Percentiles rank a stretch among this genome's conserved stretches.
phyloP scores from a whole-genome alignment of 2,329 filamentous ascomycete species.

The Colletotrichum truncatum region DNA sequence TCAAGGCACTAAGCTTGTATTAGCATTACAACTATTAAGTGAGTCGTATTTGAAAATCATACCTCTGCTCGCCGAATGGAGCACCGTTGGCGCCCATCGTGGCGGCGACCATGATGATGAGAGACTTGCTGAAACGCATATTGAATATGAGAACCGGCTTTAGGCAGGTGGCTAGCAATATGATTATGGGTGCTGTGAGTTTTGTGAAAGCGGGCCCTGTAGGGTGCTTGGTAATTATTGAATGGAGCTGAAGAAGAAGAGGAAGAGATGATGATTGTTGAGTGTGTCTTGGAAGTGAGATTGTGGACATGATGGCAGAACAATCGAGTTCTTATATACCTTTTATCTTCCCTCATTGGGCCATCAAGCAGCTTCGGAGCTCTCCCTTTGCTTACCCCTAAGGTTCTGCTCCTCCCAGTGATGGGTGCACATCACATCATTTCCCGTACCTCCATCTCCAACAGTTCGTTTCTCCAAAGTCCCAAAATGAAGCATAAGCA shows the following conservation, averaged over 20 bases:
- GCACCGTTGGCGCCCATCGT: constrained; percentile 24
- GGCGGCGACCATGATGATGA: constrained; percentile 27
- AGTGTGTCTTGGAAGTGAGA: not conserved
- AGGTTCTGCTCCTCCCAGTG: not conserved
- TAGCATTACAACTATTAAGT: not conserved
- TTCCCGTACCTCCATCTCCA: constrained; percentile 1
- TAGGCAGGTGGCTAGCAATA: not conserved
- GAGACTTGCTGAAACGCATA: constrained; percentile 27
- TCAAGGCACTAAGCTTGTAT: not conserved
- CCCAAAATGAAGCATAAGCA: not conserved
- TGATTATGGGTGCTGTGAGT: not conserved
- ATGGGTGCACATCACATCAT: not conserved
- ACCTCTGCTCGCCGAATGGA: constrained; percentile 21
- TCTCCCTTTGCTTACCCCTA: not conserved
- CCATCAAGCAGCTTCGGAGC: not conserved
- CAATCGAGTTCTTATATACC: not conserved
- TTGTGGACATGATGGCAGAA: not conserved
- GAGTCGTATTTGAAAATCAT: not conserved
- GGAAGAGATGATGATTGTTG: not conserved
- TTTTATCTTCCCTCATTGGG: not conserved
- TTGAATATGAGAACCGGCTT: not conserved
- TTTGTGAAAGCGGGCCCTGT: not conserved
- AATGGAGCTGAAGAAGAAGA: not conserved
- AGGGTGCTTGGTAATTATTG: not conserved
- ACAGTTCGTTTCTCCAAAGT: constrained; percentile 8